Conservation (phyloP, 2,329 filamentous ascomycete species). For the Epichloe gansuensis region DNA sequence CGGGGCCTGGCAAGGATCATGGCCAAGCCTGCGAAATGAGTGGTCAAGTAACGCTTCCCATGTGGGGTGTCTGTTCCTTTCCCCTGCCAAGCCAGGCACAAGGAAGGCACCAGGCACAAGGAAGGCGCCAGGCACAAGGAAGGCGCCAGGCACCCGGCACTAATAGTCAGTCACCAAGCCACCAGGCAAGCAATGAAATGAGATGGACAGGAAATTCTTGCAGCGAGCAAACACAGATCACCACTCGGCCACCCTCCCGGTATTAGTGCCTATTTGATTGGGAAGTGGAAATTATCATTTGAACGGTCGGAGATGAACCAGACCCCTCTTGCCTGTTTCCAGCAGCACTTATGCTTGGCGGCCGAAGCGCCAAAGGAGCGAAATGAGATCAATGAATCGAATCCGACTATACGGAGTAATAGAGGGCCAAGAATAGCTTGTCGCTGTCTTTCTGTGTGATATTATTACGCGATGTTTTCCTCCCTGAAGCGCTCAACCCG, state of each 20-base stretch:
- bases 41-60: neutral
- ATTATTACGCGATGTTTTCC: constrained; percentile 6
- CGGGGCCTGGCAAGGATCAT: too few species aligned
- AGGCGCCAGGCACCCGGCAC: too few species aligned
- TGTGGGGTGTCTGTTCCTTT: neutral
- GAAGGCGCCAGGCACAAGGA: too few species aligned
- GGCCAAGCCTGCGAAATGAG: neutral
- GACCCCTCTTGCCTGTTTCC: neutral
- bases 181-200: neutral
- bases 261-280: neutral
- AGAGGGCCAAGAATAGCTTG: neutral
- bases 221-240: neutral
- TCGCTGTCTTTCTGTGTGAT: neutral
- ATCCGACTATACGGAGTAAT: neutral
- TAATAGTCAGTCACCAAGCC: too few species aligned
- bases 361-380: neutral
- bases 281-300: neutral
- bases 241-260: neutral
- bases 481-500: constrained; percentile 4
- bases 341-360: neutral
- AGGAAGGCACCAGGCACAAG: too few species aligned
- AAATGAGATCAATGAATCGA: neutral
- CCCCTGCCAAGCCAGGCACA: too few species aligned
- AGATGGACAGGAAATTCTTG: neutral
- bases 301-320: neutral